Evolutionary conservation across 768 basidiomycete genomes (phyloP).

Genomic region (Agaricus blazei): DNA sequence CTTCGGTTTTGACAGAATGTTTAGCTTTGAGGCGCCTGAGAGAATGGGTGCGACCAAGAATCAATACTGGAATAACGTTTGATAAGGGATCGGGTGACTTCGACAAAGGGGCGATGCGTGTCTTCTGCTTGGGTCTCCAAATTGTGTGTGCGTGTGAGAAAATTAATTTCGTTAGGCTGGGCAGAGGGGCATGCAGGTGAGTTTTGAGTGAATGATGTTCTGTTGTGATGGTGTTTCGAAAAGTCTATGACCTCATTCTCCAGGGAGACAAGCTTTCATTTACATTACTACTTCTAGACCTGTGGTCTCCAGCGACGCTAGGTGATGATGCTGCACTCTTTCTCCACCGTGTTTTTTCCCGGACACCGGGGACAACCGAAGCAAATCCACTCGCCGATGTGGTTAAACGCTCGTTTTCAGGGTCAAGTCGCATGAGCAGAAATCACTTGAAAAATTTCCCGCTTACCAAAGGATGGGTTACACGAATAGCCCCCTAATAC

Average conservation of each 20-base stretch:
- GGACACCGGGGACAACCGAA: too few species aligned
- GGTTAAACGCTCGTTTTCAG: too few species aligned
- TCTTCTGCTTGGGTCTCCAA: background rate
- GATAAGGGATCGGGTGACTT: background rate
- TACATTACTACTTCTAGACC: background rate
- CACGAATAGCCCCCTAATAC: too few species aligned
- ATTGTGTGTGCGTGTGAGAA: background rate
- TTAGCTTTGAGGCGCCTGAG: background rate
- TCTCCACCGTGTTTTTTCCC: background rate
- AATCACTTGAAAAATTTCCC: too few species aligned
- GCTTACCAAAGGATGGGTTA: too few species aligned
- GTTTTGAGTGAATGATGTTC: background rate
- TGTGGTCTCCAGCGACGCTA: background rate
- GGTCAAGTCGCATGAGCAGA: too few species aligned
- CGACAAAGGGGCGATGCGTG: background rate
- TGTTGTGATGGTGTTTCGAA: background rate
- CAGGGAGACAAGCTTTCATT: background rate
- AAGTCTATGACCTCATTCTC: background rate
- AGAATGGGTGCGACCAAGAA: background rate
- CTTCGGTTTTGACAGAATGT: background rate
- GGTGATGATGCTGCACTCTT: background rate
- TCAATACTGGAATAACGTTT: conserved; percentile 5
- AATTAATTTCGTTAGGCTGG: background rate
- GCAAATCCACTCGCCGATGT: too few species aligned
- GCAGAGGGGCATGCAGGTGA: background rate